Base-by-base conservation (phyloP, 192 early-diverging fungal species). In the Ambispora gerdemannii region DNA sequence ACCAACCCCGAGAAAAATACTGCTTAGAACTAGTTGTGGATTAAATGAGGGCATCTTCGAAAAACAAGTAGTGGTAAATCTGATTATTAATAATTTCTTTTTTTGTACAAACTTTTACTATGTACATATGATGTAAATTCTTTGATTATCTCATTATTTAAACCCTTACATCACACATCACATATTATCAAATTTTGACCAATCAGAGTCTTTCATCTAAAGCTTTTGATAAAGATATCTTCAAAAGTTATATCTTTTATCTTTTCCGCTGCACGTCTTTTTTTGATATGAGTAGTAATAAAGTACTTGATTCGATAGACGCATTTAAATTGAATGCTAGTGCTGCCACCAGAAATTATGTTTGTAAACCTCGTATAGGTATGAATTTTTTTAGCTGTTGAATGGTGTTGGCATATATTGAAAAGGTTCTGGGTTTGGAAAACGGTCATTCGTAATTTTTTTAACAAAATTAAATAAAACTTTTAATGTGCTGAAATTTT, bases 281-380 rank as follows among this genome's bases (percentile, higher is more conserved):
- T n/a, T n/a, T n/a, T n/a, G n/a, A n/a, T n/a, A n/a, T n/a, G n/a
- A n/a, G n/a, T n/a, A n/a, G n/a, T n/a, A n/a, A n/a, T n/a, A n/a
- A n/a, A n/a, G n/a, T n/a, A n/a, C n/a, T n/a, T n/a, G n/a, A n/a
- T n/a, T n/a, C n/a, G n/a, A 74, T 77, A 53, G 91, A 96, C 75
- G 91, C 90, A 25, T 89, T 88, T 72, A 83, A 86, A 63, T 78
- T 94, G 64, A 90, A 96, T 80, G 86, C 85, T 24, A 86, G 90
- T n/a, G 94, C 94, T 28, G 92, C 90, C 43, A 94, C 92, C 34
- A 83, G 92, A 73, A 89, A 96, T 81, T 96, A 92, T 75, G 68
- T 82, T 32, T 83, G 91, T 24, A 86, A 92, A 79, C 94, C 94
- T 17, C 90, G 92, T 70, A 83, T 96, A 73, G 94, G 94, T 95